These are phyloP conservation scores for Trichoderma parareesei DNA, from an alignment of 495 filamentous ascomycete genomes.

Conservation along the genomic window DNA sequence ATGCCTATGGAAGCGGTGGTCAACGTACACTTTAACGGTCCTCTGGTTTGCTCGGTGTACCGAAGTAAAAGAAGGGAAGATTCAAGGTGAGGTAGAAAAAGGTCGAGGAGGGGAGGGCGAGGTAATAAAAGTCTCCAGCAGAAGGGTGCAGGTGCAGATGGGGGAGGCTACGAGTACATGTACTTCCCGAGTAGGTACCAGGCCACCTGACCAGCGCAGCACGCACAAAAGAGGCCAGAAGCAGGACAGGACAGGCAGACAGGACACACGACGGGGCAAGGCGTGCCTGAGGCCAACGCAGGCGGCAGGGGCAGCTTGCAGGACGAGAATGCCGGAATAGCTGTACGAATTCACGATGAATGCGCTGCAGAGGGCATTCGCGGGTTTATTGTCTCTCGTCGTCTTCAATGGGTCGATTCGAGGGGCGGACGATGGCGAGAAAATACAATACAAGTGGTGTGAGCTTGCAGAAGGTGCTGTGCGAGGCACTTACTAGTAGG, in stretches of 20 bases:
- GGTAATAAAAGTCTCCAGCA: slow-evolving; percentile 9
- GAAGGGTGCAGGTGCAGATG: neutral
- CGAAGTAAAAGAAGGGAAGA: neutral
- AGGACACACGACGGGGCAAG: no score
- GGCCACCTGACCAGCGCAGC: slow-evolving; percentile 6
- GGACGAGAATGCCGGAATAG: no score
- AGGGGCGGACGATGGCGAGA: neutral
- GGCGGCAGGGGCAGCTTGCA: no score
- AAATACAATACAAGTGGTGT: no score
- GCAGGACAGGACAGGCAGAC: neutral
- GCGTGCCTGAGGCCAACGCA: no score
- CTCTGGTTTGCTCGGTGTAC: slow-evolving; percentile 2
- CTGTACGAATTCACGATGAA: neutral
- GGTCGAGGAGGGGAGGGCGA: slow-evolving; percentile 3
- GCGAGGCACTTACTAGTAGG: neutral
- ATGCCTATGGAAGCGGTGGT: neutral
- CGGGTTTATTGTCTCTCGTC: neutral
- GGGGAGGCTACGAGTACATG: neutral
- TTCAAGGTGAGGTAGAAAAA: slow-evolving; percentile 8
- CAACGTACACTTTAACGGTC: neutral
- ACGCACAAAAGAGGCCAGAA: neutral
- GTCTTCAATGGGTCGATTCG: neutral
- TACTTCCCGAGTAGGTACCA: neutral
- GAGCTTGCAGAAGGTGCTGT: neutral
- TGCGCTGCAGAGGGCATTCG: neutral